phyloP scores from a whole-genome alignment of 78 protist genomes.

The Chrysochromulina tobinii region DNA sequence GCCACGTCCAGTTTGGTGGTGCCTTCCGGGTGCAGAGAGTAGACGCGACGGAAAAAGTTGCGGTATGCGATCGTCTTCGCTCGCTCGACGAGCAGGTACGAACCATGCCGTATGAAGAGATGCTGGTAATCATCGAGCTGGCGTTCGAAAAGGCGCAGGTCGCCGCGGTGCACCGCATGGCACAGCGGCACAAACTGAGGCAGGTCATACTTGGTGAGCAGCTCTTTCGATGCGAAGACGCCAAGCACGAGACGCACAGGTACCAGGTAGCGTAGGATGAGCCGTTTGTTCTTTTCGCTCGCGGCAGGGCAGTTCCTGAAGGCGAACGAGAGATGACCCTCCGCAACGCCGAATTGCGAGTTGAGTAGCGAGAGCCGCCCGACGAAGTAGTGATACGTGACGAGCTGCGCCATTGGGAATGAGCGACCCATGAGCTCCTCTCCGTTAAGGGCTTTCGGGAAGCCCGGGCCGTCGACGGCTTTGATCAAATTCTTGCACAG shows the following conservation, averaged over 20 bases:
- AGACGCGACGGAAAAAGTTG: not conserved
- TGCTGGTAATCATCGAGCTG: not conserved
- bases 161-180: not conserved
- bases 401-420: not conserved
- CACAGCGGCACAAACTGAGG: not conserved
- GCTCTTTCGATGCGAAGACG: not conserved
- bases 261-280: not conserved
- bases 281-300: not conserved
- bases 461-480: constrained; percentile 9
- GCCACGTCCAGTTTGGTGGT: not conserved
- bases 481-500: constrained; percentile 21
- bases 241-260: constrained; percentile 6
- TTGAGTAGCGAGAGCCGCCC: constrained; percentile 19
- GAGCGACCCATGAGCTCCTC: not conserved
- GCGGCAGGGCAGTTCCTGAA: not conserved
- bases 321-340: not conserved
- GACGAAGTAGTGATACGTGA: constrained; percentile 4
- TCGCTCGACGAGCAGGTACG: constrained; percentile 29
- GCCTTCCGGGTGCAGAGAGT: not conserved
- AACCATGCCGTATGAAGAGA: constrained; percentile 10
- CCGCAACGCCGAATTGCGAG: not conserved
- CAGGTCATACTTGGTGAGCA: not conserved
- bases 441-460: not conserved
- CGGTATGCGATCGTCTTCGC: constrained; percentile 11
- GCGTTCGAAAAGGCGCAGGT: not conserved